Base-by-base conservation (phyloP, 164 flowering plant genomes). In the Brasenia schreberi region DNA sequence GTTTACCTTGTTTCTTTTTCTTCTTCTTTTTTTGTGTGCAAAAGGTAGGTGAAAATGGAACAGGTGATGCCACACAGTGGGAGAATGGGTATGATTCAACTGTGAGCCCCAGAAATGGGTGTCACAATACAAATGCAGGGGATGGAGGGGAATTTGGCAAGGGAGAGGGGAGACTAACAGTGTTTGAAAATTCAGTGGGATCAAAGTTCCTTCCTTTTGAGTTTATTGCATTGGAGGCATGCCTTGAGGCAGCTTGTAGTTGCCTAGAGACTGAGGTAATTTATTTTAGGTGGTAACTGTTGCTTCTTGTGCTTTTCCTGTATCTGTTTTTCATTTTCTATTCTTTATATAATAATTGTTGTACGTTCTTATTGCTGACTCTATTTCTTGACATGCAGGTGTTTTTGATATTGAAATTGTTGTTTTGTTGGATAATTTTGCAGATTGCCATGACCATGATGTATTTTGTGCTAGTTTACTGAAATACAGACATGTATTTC, bases 171-270 rank as follows among this genome's bases (percentile, higher is more conserved):
- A 87, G 76, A 66, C 63, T 18, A 10, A 79, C 72, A 68, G 81
- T 69, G 68, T 72, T 69, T 14, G 88, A 81, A 65, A 88, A 78
- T 73, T 77, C 73, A 60, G 88, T 83, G 65, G 90, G 87, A 42
- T 75, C 80, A 62, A 91, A 84, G 81, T 80, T 82, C 70, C 96
- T 87, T 59, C 98, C 93, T 0, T 94, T 89, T 78, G 98, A 94
- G 76, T 94, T 94, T 76, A 84, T 94, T 43, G 92, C 96, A 1
- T 65, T 94, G 81, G 98, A 94, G 79, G 92, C 98, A 19, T 91
- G 98, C 73, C 92, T 94, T 52, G 97, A 94, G 75, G 88, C 93
- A 72, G 93, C 97, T 76, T 94, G 97, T 75, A 83, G 91, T 69
- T 81, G 86, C 78, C 80, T 94, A 67, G 98, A 94, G 33, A 89